Evolutionary conservation across 768 basidiomycete species (phyloP).

Genomic region (Boletus huronensis): DNA sequence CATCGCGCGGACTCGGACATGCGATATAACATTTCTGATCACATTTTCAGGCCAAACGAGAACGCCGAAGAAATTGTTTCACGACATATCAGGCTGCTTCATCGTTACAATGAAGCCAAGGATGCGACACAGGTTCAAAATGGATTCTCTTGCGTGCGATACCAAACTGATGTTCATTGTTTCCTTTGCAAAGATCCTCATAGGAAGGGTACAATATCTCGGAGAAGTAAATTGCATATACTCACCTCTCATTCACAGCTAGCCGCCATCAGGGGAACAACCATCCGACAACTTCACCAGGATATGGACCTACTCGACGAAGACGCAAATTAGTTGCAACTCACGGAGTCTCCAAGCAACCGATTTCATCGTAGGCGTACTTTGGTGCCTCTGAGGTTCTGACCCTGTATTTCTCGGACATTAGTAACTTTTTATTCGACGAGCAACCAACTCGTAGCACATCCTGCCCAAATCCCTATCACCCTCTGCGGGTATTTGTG

Average conservation of each 20-base stretch:
- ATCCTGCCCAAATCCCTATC: conserved; percentile 27
- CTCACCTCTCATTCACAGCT: conserved; percentile 44
- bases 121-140: conserved; percentile 68
- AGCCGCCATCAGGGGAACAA: conserved; percentile 65
- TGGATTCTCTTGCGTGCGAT: not conserved
- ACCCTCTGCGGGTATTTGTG: conserved; percentile 13
- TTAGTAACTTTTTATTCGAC: conserved; percentile 19
- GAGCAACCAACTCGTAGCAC: conserved; percentile 34
- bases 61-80: conserved; percentile 60
- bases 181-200: conserved; percentile 53
- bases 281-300: conserved; percentile 69
- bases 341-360: not conserved
- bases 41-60: conserved; percentile 35
- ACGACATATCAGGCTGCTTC: conserved; percentile 66
- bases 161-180: not conserved
- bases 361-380: not conserved
- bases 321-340: conserved; percentile 40
- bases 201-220: conserved; percentile 59
- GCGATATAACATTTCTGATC: not conserved
- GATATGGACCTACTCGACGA: conserved; percentile 61
- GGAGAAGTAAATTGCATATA: conserved; percentile 2
- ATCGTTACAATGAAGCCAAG: conserved; percentile 78
- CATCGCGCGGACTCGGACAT: not conserved
- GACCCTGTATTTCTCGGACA: not conserved
- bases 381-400: not conserved